Evolutionary conservation across 345 rosid species (phyloP).

Genomic region (Gossypium longicalyx): DNA sequence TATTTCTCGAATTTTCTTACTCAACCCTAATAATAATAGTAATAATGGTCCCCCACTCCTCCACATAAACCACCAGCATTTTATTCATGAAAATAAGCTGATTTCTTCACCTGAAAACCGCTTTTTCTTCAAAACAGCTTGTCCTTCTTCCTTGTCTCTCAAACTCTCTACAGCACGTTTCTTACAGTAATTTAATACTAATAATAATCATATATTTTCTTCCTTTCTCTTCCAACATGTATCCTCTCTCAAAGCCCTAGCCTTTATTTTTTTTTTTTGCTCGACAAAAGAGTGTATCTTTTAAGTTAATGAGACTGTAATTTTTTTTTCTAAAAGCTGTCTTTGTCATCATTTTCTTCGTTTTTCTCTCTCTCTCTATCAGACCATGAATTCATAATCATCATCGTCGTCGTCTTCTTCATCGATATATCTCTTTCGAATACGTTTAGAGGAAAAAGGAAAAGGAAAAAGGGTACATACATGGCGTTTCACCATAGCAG

Average conservation of each 20-base stretch:
- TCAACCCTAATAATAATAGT: neutral
- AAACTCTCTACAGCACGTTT: slow-evolving; percentile 8
- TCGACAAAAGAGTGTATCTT: neutral
- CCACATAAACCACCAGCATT: slow-evolving; percentile 6
- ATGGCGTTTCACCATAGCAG: slow-evolving; percentile 77
- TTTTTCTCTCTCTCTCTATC: neutral
- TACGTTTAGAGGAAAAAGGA: slow-evolving; percentile 10
- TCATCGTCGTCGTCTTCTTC: neutral
- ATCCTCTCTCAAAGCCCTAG: neutral
- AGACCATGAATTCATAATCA: slow-evolving; percentile 24
- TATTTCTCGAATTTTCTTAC: too few species aligned
- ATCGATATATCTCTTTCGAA: slow-evolving; percentile 28
- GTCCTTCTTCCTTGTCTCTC: neutral
- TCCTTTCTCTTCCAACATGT: too few species aligned
- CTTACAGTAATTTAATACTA: neutral
- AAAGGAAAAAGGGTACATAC: neutral
- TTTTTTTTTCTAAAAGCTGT: too few species aligned
- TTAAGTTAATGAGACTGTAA: neutral
- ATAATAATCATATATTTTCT: neutral
- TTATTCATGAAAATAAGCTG: neutral
- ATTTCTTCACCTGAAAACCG: slow-evolving; percentile 29
- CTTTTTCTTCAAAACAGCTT: neutral
- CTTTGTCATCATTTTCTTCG: neutral
- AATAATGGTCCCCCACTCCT: slow-evolving; percentile 9
- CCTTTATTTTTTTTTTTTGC: neutral